Conservation (phyloP, 306 rosid species). For the Benincasa hispida region DNA sequence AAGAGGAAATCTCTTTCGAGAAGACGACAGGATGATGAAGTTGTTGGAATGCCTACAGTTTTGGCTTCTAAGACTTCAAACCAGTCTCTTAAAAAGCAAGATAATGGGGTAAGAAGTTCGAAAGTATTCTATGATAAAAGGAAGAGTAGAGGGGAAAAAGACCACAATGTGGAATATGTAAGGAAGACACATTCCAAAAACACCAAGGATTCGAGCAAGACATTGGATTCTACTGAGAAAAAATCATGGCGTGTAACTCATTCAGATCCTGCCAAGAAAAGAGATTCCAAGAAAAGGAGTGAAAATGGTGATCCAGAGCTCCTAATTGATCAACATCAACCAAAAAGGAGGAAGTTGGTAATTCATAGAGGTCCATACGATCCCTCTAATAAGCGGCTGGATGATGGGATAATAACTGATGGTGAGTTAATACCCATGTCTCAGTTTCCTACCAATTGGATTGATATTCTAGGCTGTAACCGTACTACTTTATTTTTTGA, state of each 20-base stretch:
- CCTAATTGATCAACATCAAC: constrained; percentile 26
- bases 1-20: constrained; percentile 8
- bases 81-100: constrained; percentile 13
- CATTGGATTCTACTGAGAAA: constrained; percentile 9
- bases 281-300: constrained; percentile 14
- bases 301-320: constrained; percentile 23
- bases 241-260: constrained; percentile 10
- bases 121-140: constrained; percentile 9
- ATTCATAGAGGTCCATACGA: constrained; percentile 61
- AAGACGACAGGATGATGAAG: constrained; percentile 7
- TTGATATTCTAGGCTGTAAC: constrained; percentile 1
- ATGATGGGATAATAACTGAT: constrained; percentile 30
- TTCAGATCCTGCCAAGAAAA: constrained; percentile 22
- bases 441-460: constrained; percentile 3
- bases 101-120: constrained; percentile 14
- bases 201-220: constrained; percentile 17
- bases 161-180: constrained; percentile 6
- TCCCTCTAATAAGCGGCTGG: constrained; percentile 73
- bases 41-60: constrained; percentile 16
- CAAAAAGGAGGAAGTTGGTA: constrained; percentile 52
- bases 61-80: constrained; percentile 24
- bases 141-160: constrained; percentile 18
- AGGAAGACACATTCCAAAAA: constrained; percentile 22
- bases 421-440: constrained; percentile 31
- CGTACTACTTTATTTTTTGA: not conserved